phyloP scores from a whole-genome alignment of 306 rosid genomes.

The Quercus suber region DNA sequence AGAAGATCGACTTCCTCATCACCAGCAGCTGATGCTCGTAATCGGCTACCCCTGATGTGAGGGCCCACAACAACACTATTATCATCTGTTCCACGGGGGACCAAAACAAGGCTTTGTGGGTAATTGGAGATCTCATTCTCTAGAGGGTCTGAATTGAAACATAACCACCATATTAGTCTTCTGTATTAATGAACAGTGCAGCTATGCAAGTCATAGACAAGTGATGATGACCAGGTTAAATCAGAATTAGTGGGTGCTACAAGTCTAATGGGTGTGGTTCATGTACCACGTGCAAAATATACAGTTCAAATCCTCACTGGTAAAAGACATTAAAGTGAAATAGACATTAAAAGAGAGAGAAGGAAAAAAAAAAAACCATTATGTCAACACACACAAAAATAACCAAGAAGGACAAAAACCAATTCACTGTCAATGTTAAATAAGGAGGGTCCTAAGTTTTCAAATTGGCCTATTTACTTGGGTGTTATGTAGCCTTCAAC shows the following conservation, averaged over 20 bases:
- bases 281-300: background rate
- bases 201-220: background rate
- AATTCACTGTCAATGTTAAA: background rate
- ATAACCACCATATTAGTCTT: slow-evolving; percentile 15
- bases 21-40: slow-evolving; percentile 97
- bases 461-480: background rate
- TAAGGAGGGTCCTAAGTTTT: background rate
- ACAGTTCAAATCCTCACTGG: background rate
- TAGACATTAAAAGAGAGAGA: no score
- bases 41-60: slow-evolving; percentile 90
- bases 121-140: slow-evolving; percentile 76
- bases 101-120: slow-evolving; percentile 95
- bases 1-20: slow-evolving; percentile 96
- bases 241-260: background rate
- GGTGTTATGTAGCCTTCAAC: background rate
- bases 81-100: slow-evolving; percentile 76
- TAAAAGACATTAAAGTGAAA: background rate
- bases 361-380: background rate
- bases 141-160: slow-evolving; percentile 66
- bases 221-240: background rate
- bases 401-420: background rate
- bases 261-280: background rate
- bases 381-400: background rate
- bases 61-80: slow-evolving; percentile 78
- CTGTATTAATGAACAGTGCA: slow-evolving; percentile 20